Evolutionary conservation across 495 filamentous ascomycete species (phyloP), one percentile per base, ranked within the genome.

Genomic region (Penicillium roqueforti): DNA sequence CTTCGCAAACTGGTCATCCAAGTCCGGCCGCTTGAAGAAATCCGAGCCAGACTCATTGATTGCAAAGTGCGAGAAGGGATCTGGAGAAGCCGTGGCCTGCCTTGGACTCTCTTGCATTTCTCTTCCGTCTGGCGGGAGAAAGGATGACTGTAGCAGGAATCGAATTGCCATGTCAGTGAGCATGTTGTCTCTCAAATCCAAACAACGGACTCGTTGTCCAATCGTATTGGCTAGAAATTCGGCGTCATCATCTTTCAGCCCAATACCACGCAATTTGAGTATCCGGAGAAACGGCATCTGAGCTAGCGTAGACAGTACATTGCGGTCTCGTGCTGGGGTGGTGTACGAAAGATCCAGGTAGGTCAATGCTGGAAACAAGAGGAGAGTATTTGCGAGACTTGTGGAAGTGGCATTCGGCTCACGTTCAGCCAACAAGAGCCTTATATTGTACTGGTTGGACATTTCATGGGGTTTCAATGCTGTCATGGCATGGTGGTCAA

Each of bases 311-410:
- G 68, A 69, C 7, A 87, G 57, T 0, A 87, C 78, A 26, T 55
- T 56, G 2, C 60, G 68, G 58, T 83, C 79, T 65, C 76, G 76
- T 13, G 80, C 80, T 6, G 81, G 70, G n/a, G 62, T 70, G 1
- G 83, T 83, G 51, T 76, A 78, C 1, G 83, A 86, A 13, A 87
- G 62, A 62, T 87, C 83, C 19, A 87, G 68, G 56, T 82, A 85
- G 5, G 80, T 71, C 32, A 87, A 65, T 28, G 69, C 60, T 2
- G 80, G 79, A 44, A 87, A 81, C 6, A 72, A 74, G 22, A 68
- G 46, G 5, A 87, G 59, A 6, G 79, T 78, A 51, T 80, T 73
- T 13, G 74, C 72, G 18, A 87, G 66, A 6, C 81, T 76, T 18
- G 60, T 61, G 1, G 77, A 78, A 1, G 82, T 86, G 2, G 80